phyloP scores from a whole-genome alignment of 1,284 basidiomycete genomes.

The Ganoderma lingzhi region DNA sequence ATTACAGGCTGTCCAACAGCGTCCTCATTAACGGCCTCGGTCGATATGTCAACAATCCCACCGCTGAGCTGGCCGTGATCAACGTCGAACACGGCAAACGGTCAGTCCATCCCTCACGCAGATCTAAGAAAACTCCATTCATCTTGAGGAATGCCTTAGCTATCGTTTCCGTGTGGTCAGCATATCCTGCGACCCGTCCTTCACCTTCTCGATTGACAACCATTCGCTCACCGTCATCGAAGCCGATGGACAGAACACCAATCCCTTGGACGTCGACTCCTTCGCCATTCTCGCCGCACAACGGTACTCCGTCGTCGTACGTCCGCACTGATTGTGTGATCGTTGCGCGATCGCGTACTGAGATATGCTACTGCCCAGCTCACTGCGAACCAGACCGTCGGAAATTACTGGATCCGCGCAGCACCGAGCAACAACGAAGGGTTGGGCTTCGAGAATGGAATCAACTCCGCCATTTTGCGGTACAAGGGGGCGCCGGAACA shows the following conservation, averaged over 20 bases:
- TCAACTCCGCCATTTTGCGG: slow-evolving; percentile 43
- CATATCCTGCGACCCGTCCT: slow-evolving; percentile 45
- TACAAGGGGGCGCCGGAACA: slow-evolving; percentile 44
- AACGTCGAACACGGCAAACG: slow-evolving; percentile 44
- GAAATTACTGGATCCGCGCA: slow-evolving; percentile 52
- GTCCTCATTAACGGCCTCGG: slow-evolving; percentile 62
- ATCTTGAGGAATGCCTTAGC: slow-evolving; percentile 5
- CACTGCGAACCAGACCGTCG: slow-evolving; percentile 42
- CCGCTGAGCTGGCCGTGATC: slow-evolving; percentile 43
- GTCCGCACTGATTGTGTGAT: slow-evolving; percentile 5
- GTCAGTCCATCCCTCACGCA: slow-evolving; percentile 12
- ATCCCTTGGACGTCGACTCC: slow-evolving; percentile 48
- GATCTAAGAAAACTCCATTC: not conserved
- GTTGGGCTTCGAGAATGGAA: slow-evolving; percentile 42
- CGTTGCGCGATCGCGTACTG: not conserved
- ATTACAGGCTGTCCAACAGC: slow-evolving; percentile 29
- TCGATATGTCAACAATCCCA: slow-evolving; percentile 35
- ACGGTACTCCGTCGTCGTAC: slow-evolving; percentile 40
- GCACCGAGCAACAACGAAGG: slow-evolving; percentile 41
- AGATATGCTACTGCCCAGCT: slow-evolving; percentile 22
- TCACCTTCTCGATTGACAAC: slow-evolving; percentile 47
- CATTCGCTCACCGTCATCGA: slow-evolving; percentile 58
- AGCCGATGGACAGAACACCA: slow-evolving; percentile 51
- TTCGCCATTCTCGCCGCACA: slow-evolving; percentile 48
- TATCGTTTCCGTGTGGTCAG: slow-evolving; percentile 55